Evolutionary conservation across 2,329 filamentous ascomycete species (phyloP), one percentile per base, ranked within the genome.

Genomic region (Fusarium miscanthi): DNA sequence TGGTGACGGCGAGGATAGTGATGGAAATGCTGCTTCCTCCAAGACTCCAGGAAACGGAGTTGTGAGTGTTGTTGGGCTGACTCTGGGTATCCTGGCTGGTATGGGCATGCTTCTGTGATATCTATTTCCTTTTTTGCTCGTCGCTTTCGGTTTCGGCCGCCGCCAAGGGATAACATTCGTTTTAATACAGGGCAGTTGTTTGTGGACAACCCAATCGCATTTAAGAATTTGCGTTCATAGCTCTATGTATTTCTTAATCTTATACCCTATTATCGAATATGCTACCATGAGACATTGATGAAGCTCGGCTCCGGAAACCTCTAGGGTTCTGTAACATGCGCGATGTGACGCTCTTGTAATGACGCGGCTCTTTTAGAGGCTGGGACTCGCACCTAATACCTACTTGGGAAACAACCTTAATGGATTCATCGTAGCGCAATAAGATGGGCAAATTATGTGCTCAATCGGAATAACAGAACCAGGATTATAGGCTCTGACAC

Each of bases 41-140:
- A 30, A 10, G 3, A 4, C 25, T n/a, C 23, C 31, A 2, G 23
- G 13, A 14, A 25, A n/a, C 1, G 41, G 42, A 6, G n/a, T 19
- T 8, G 9, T 59, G 9, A 46, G 59, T 30, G 25, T 69, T 3
- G 7, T 72, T 23, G 64, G 53, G 2, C 3, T 60, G 5, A 19
- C 41, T 25, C 3, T 72, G 30, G 64, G 69, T 3, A 17, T 72
- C 9, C 5, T 72, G 12, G 49, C 23, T 12, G 63, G 59, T 5
- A 33, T 51, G 14, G 69, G 69, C 5, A 60, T 65, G 49, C 27
- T 72, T 35, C 8, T 69, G 11, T 25, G 30, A 46, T 60, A 31
- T 30, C 16, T 14, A 7, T 1, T 14, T 21, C 6, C 3, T 8
- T 37, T 37, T 27, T n/a, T n/a, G n/a, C n/a, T n/a, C n/a, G n/a